Percentiles rank a stretch among this genome's conserved stretches.
Conservation (phyloP, 495 filamentous ascomycete genomes). For the Lasiosphaeria miniovina region DNA sequence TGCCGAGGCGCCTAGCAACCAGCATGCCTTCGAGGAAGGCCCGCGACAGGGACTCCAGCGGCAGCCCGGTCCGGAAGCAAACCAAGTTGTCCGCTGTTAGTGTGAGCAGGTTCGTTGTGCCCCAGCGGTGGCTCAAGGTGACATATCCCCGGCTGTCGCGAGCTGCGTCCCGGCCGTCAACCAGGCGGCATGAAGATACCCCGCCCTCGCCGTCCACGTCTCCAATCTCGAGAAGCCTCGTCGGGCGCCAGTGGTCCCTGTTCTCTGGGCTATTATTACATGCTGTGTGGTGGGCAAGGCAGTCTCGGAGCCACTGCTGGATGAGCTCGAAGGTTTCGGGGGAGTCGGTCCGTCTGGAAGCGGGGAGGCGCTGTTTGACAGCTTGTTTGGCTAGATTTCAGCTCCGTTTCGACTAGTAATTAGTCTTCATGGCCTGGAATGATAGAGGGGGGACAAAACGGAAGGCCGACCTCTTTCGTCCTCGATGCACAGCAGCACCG, state of each 20-base stretch:
- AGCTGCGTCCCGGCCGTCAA: neutral
- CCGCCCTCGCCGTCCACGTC: neutral
- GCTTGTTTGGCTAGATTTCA: neutral
- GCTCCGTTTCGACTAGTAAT: neutral
- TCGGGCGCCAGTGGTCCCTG: neutral
- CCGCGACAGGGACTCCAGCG: neutral
- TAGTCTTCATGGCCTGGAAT: too few relatives aligned
- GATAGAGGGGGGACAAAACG: too few relatives aligned
- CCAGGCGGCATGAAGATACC: neutral
- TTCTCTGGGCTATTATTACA: neutral
- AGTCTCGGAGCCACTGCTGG: neutral
- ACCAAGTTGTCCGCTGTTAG: neutral
- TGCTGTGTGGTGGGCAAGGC: neutral
- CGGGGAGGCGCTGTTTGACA: neutral
- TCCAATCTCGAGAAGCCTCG: neutral
- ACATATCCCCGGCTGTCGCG: neutral
- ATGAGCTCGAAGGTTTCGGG: neutral
- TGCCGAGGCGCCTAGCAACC: neutral
- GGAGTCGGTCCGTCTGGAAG: neutral
- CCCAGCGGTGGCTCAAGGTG: slow-evolving; percentile 3
- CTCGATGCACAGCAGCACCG: neutral
- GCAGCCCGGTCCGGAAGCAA: neutral
- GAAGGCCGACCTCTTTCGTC: neutral
- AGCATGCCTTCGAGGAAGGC: slow-evolving; percentile 1
- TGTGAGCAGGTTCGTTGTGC: neutral